phyloP scores from a whole-genome alignment of 192 early-diverging fungal genomes.

The Phlyctochytrium planicorne region DNA sequence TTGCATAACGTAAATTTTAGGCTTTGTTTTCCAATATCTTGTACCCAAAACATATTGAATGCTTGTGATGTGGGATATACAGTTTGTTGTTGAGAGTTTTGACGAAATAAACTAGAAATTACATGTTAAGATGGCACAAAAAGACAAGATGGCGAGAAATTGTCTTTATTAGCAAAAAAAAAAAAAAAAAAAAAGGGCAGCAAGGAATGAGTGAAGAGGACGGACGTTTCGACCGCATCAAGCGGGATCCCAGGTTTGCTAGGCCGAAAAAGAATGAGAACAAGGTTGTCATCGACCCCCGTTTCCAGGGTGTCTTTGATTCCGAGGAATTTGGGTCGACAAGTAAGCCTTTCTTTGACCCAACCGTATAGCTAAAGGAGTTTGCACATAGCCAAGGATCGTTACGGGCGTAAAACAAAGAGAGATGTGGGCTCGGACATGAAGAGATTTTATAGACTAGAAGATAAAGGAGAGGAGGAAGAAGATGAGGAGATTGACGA shows the following conservation, averaged over 20 bases:
- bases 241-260: conserved; percentile 78
- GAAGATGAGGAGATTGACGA: conserved; percentile 22
- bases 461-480: conserved; percentile 42
- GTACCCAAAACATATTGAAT: too few species aligned
- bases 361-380: neutral
- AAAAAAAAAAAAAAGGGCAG: too few species aligned
- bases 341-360: conserved; percentile 20
- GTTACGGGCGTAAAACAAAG: conserved; percentile 63
- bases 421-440: conserved; percentile 55
- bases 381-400: neutral
- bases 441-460: conserved; percentile 74
- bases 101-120: too few species aligned
- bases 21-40: too few species aligned
- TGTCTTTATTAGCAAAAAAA: too few species aligned
- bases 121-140: too few species aligned
- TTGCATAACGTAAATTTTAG: too few species aligned
- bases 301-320: conserved; percentile 81
- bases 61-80: too few species aligned
- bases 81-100: too few species aligned
- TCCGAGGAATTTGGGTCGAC: conserved; percentile 59
- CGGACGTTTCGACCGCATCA: conserved; percentile 74
- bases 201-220: too few species aligned
- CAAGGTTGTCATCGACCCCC: conserved; percentile 86
- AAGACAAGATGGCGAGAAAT: too few species aligned
- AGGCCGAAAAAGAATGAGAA: conserved; percentile 74